A percentile compares a stretch with the other conserved stretches of the same genome.
These are phyloP conservation scores for Pichia sp. DNA, from an alignment of 1,139 yeast genomes.

Conservation along the genomic window DNA sequence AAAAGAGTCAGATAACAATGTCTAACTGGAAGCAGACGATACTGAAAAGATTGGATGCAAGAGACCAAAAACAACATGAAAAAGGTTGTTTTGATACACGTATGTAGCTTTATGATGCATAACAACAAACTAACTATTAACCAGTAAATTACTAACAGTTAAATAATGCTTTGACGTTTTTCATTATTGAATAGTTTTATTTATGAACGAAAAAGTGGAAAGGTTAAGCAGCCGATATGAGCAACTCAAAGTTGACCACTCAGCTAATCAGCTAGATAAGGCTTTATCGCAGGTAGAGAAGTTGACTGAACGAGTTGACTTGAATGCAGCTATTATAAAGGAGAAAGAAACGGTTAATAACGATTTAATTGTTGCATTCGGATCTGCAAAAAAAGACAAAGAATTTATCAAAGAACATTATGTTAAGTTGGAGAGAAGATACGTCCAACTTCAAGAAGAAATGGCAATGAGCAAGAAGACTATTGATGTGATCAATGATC, in stretches of 20 bases:
- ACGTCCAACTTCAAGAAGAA: slow-evolving; percentile 40
- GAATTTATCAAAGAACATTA: slow-evolving; percentile 24
- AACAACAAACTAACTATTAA: no score
- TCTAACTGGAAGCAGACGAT: slow-evolving; percentile 21
- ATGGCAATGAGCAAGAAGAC: slow-evolving; percentile 48
- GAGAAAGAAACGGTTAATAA: slow-evolving; percentile 15
- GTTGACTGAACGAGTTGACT: slow-evolving; percentile 10
- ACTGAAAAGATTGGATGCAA: slow-evolving; percentile 18
- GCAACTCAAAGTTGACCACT: slow-evolving; percentile 2
- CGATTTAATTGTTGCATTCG: slow-evolving; percentile 17
- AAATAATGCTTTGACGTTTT: background rate
- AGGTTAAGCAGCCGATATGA: slow-evolving; percentile 2
- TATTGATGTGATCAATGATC: slow-evolving; percentile 63
- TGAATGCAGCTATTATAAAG: slow-evolving; percentile 6
- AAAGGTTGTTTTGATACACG: slow-evolving; percentile 7
- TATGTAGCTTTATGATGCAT: slow-evolving; percentile 4
- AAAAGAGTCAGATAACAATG: background rate
- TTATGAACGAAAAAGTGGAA: slow-evolving; percentile 3
- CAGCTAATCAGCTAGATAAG: slow-evolving; percentile 13
- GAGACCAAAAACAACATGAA: slow-evolving; percentile 20
- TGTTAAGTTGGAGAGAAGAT: slow-evolving; percentile 30
- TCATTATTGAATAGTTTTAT: background rate
- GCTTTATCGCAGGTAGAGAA: slow-evolving; percentile 12
- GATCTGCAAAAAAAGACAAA: slow-evolving; percentile 19
- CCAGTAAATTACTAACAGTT: slow-evolving; percentile 4